Evolutionary conservation across 2,329 filamentous ascomycete species (phyloP), one percentile per base, ranked within the genome.

Genomic region (Colletotrichum trifolii): DNA sequence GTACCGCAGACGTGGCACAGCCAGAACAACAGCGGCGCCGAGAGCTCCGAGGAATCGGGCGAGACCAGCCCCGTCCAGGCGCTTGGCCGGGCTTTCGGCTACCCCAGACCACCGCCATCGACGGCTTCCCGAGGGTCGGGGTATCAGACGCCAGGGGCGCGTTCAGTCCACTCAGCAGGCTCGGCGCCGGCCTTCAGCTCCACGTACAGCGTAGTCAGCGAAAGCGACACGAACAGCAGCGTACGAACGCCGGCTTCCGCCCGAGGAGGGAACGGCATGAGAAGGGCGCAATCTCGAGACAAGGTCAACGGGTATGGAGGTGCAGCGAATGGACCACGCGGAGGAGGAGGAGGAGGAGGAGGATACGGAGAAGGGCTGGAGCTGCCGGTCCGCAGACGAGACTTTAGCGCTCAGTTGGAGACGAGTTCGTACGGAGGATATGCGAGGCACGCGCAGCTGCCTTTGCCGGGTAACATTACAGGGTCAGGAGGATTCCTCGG

Each of bases 1-100:
- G 78, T 78, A 10, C 77, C 78, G 3, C 76, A 72, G n/a, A 74
- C 71, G 6, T 83, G 83, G 82, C 69, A 72, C n/a, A 70, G 67
- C 52, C 67, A 56, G 58, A 60, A 48, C 49, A 72, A 69, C 67
- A 73, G 72, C 68, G 72, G 68, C 2, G 67, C 68, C 11, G 72
- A 75, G 50, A 72, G 70, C 62, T 72, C 71, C 12, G 68, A 55
- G 35, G 71, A 63, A 4, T 72, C 69, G 2, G 71, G 67, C 39
- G 67, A 61, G 54, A 69, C 64, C 3, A 74, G 71, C 50, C 71
- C 73, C 6, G 63, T 70, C 6, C 54, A 61, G 11, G 47, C 40
- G 6, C 11, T 36, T 15, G 25, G 50, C 13, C 63, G 63, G 3
- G 43, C 52, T 5, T 49, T 70, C 52, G 54, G 54, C 5, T 76